A percentile compares a stretch with the other conserved stretches of the same genome.
Conservation (phyloP, 495 filamentous ascomycete species). For the Clavariopsis aquatica region DNA sequence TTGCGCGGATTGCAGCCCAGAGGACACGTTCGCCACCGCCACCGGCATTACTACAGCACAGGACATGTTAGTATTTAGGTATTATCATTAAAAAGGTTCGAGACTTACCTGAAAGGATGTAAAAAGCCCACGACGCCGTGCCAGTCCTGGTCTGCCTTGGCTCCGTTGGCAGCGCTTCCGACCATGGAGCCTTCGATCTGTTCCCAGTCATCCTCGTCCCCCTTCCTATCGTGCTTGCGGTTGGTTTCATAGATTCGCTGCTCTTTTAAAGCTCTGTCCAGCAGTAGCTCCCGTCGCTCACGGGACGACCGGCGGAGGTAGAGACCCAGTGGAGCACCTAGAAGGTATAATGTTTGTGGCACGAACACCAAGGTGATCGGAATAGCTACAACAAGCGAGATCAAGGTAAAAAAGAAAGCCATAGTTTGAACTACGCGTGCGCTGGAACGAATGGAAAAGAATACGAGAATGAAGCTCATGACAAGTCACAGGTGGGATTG, state of each 20-base stretch:
- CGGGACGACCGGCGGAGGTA: slow-evolving; percentile 66
- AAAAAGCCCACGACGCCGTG: slow-evolving; percentile 90
- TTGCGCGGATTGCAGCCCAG: slow-evolving; percentile 92
- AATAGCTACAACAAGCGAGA: slow-evolving; percentile 34
- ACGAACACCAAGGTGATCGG: slow-evolving; percentile 32
- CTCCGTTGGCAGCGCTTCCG: slow-evolving; percentile 56
- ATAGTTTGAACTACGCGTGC: slow-evolving; percentile 6
- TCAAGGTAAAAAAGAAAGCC: slow-evolving; percentile 40
- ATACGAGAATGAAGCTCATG: neutral
- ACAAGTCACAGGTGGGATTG: neutral
- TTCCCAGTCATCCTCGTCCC: slow-evolving; percentile 68
- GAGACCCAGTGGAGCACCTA: slow-evolving; percentile 60
- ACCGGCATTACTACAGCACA: slow-evolving; percentile 75
- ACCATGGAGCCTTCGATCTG: slow-evolving; percentile 62
- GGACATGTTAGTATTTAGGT: slow-evolving; percentile 4
- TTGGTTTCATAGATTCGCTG: slow-evolving; percentile 55
- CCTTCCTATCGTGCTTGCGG: slow-evolving; percentile 41
- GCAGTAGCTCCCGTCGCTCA: slow-evolving; percentile 62
- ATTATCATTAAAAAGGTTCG: neutral
- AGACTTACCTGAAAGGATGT: slow-evolving; percentile 86
- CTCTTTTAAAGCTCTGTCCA: slow-evolving; percentile 60
- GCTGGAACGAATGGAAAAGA: slow-evolving; percentile 10
- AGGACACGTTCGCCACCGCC: slow-evolving; percentile 95
- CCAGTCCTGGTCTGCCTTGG: slow-evolving; percentile 62
- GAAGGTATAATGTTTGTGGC: slow-evolving; percentile 39